Evolutionary conservation across 257 asterid species (phyloP), one percentile per base, ranked within the genome.

Genomic region (Euphrasia confusa): DNA sequence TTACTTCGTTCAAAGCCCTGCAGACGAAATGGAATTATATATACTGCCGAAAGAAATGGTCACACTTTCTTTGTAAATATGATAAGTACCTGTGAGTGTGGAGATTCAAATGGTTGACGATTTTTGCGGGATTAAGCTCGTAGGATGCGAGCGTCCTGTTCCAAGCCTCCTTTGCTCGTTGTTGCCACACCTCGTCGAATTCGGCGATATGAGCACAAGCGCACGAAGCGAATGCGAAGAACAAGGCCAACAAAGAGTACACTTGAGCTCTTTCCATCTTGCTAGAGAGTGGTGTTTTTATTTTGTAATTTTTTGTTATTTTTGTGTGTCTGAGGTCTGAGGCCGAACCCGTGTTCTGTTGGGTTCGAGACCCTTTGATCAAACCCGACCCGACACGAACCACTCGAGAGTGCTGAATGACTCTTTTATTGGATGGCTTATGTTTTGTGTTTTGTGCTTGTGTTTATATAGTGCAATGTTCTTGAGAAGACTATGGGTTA

Each of bases 151-250:
- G 77, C 1, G 90, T 77, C 5, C 73, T 52, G 24, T 81, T 77
- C 81, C 83, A 74, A 2, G 97, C 87, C 54, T 77, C 84, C 2
- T 67, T 77, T 7, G 79, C 77, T 26, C 84, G 71, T 10, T 39
- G 2, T 17, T 18, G 96, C 96, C 83, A 0, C 33, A 69, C 2
- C 10, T 75, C 87, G 11, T 87, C 96, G 8, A 61, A 59, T 0
- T 72, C 74, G 0, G 21, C 57, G 35, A 69, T 35, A 21, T 80
- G 57, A 11, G 80, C 88, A 6, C n/a, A 11, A 2, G 66, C 47
- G 27, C 54, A 15, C 4, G 79, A 68, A 21, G 69, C 81, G 40
- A 71, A 68, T 27, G 76, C 77, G 1, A 79, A 33, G 37, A 76
- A 39, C 21, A 87, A 37, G 35, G 81, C 9, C 45, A 68, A 54